Conservation (phyloP, 306 rosid species). For the Trifolium dubium region DNA sequence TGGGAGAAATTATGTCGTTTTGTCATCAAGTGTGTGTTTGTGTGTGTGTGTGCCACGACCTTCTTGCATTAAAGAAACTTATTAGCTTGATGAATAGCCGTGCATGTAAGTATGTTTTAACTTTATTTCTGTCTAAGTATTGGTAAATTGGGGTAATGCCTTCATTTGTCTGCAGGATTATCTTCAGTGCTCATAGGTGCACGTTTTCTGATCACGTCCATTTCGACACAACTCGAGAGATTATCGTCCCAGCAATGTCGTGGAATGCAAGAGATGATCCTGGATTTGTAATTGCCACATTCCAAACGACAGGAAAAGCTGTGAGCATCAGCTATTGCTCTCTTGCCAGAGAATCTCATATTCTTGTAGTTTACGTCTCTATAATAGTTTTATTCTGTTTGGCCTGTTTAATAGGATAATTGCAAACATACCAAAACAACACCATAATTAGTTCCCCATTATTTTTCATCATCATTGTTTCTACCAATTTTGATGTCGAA, state of each 20-base stretch:
- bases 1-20: too few species aligned
- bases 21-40: too few species aligned
- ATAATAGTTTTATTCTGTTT: slow-evolving; percentile 49
- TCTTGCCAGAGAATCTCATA: slow-evolving; percentile 67
- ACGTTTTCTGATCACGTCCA: slow-evolving; percentile 54
- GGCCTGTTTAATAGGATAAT: slow-evolving; percentile 40
- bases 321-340: slow-evolving; percentile 67
- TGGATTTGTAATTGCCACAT: slow-evolving; percentile 70
- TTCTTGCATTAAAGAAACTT: too few species aligned
- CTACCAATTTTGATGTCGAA: slow-evolving; percentile 22
- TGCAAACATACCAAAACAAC: background rate
- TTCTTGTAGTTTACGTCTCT: slow-evolving; percentile 47
- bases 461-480: background rate
- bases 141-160: background rate
- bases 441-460: background rate
- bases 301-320: slow-evolving; percentile 54
- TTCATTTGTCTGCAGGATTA: slow-evolving; percentile 54
- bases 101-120: slow-evolving; percentile 11
- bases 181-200: slow-evolving; percentile 65
- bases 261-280: slow-evolving; percentile 77
- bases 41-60: too few species aligned
- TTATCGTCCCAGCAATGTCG: slow-evolving; percentile 71
- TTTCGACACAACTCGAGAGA: slow-evolving; percentile 64
- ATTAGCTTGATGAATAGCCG: background rate
- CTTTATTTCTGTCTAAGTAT: background rate